phyloP scores from a whole-genome alignment of 331 rosid species.

The Quercus lobata region DNA sequence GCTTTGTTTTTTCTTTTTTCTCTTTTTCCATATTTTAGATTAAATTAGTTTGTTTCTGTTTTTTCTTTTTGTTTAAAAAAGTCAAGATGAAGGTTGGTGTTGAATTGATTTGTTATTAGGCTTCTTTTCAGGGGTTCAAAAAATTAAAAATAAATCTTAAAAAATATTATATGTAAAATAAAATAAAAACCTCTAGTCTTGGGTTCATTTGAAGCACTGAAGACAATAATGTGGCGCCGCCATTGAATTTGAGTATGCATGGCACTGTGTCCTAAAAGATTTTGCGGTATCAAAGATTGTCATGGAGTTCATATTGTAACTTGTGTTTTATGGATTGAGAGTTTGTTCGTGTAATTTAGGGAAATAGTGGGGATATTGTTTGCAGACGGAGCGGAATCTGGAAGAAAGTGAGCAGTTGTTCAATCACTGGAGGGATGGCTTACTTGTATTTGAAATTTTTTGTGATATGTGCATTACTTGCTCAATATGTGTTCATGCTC shows the following conservation, averaged over 20 bases:
- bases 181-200: no score
- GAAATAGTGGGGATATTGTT: constrained; percentile 22
- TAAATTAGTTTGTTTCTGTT: no score
- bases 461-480: background rate
- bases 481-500: background rate
- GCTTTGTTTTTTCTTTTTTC: no score
- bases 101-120: no score
- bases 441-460: background rate
- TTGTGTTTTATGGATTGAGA: constrained; percentile 5
- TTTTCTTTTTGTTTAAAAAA: no score
- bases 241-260: no score
- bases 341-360: background rate
- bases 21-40: fast-evolving
- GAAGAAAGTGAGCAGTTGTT: constrained; percentile 77
- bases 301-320: background rate
- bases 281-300: background rate
- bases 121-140: no score
- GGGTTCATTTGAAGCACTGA: no score
- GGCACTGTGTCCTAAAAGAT: background rate
- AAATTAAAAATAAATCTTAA: no score
- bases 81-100: no score
- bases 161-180: no score
- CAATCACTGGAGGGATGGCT: constrained; percentile 59
- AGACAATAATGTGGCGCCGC: no score
- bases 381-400: constrained; percentile 75